Percentiles rank a stretch among this genome's conserved stretches.
phyloP scores from a whole-genome alignment of 2,329 filamentous ascomycete genomes.

The Fusarium pilosicola region DNA sequence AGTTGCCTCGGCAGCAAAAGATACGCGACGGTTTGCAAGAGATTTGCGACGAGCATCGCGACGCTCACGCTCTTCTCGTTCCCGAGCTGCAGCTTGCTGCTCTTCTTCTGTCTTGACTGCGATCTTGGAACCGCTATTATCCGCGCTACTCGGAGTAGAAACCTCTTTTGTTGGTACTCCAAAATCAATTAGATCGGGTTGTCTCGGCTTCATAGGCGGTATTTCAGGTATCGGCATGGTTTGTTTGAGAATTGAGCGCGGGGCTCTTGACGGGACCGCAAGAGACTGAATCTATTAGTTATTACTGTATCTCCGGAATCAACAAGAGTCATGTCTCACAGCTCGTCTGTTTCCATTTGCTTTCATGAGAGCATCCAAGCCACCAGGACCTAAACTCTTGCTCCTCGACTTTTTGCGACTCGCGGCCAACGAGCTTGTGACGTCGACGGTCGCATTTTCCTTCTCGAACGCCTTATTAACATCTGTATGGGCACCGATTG shows the following conservation, averaged over 20 bases:
- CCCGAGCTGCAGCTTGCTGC: conserved; percentile 74
- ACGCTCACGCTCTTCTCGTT: conserved; percentile 77
- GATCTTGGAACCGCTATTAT: conserved; percentile 63
- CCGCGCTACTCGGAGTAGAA: conserved; percentile 30
- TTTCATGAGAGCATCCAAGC: conserved; percentile 82
- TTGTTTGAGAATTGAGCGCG: conserved; percentile 83
- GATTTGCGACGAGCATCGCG: conserved; percentile 93
- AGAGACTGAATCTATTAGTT: conserved; percentile 59
- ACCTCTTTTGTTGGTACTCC: conserved; percentile 17
- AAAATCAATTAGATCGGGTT: conserved; percentile 33
- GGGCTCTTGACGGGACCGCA: conserved; percentile 61
- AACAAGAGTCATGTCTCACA: conserved; percentile 60
- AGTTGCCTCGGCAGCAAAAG: conserved; percentile 96
- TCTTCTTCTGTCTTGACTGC: conserved; percentile 76
- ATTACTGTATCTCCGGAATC: neutral
- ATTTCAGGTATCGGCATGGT: conserved; percentile 76
- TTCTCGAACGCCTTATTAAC: conserved; percentile 69
- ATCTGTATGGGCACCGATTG: conserved; percentile 70
- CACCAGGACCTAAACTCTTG: conserved; percentile 95
- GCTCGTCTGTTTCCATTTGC: conserved; percentile 81
- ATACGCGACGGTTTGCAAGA: conserved; percentile 90
- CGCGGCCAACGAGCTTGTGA: conserved; percentile 63
- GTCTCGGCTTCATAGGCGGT: conserved; percentile 66
- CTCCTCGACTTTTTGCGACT: conserved; percentile 80
- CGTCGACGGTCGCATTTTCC: conserved; percentile 79